phyloP scores from a whole-genome alignment of 495 filamentous ascomycete genomes.

The Tricharina praecox region DNA sequence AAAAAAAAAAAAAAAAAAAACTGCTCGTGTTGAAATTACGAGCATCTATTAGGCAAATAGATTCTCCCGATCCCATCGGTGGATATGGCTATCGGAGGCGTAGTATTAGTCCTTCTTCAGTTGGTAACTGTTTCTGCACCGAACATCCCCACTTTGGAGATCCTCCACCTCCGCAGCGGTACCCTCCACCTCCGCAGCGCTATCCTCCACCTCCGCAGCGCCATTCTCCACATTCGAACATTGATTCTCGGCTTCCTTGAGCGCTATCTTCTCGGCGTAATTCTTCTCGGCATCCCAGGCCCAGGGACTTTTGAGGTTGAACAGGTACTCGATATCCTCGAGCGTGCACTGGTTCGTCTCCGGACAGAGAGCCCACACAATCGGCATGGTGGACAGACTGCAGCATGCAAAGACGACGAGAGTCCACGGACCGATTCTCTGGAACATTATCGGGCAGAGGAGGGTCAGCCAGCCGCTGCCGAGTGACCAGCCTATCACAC shows the following conservation, averaged over 20 bases:
- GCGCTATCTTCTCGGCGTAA: slow-evolving; percentile 42
- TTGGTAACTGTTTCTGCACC: too few species aligned
- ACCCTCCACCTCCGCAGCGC: too few species aligned
- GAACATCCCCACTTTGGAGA: too few species aligned
- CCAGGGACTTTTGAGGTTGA: slow-evolving; percentile 37
- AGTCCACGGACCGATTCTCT: slow-evolving; percentile 28
- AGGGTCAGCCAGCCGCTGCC: slow-evolving; percentile 28
- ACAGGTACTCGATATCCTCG: slow-evolving; percentile 29
- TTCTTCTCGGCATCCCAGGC: slow-evolving; percentile 49
- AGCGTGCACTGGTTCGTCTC: slow-evolving; percentile 37
- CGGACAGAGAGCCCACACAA: slow-evolving; percentile 33
- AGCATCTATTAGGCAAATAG: too few species aligned
- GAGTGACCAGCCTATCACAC: slow-evolving; percentile 30
- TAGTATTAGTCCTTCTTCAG: too few species aligned
- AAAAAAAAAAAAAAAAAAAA: too few species aligned
- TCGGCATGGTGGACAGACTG: slow-evolving; percentile 24
- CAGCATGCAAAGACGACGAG: slow-evolving; percentile 29
- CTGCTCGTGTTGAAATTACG: too few species aligned
- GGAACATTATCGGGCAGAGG: slow-evolving; percentile 27
- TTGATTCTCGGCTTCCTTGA: slow-evolving; percentile 30
- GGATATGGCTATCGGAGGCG: too few species aligned
- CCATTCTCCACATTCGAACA: too few species aligned
- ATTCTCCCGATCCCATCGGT: too few species aligned
- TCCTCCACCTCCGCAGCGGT: too few species aligned
- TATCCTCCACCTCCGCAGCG: background rate